phyloP scores from a whole-genome alignment of 1,284 basidiomycete genomes.

The Heterobasidion occidentale region DNA sequence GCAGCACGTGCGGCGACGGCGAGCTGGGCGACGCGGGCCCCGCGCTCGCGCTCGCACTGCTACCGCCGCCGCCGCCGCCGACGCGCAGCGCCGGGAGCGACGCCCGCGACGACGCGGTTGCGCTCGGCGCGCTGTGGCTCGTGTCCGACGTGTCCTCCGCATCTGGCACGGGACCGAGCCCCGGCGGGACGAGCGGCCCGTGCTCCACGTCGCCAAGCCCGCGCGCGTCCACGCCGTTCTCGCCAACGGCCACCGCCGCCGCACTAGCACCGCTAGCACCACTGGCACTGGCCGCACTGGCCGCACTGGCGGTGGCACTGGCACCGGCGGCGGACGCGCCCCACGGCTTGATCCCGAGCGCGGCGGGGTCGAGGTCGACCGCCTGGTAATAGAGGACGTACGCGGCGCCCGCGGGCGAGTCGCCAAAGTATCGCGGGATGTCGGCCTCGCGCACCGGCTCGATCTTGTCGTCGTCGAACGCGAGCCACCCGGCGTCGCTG shows the following conservation, averaged over 20 bases:
- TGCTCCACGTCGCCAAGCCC: conserved; percentile 6
- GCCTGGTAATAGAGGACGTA: conserved; percentile 99
- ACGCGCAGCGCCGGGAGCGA: conserved; percentile 1
- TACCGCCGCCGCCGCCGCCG: no score
- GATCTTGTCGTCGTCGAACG: conserved; percentile 95
- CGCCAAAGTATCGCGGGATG: conserved; percentile 92
- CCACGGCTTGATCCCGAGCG: conserved; percentile 50
- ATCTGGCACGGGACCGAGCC: conserved; percentile 8
- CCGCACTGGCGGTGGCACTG: not conserved
- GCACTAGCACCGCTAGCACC: conserved; percentile 8
- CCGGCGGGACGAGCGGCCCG: conserved; percentile 13
- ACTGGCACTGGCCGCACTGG: conserved; percentile 13
- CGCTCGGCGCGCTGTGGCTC: not conserved
- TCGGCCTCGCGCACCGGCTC: conserved; percentile 84
- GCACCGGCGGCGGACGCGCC: conserved; percentile 11
- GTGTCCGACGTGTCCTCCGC: not conserved
- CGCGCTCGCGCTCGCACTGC: not conserved
- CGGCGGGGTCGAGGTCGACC: conserved; percentile 68
- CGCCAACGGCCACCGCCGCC: no score
- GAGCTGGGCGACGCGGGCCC: no score
- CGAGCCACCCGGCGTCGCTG: conserved; percentile 64
- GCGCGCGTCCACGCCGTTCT: not conserved
- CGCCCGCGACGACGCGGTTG: not conserved
- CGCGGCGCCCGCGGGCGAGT: conserved; percentile 81
- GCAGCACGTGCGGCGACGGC: no score